Base-by-base conservation (phyloP, 495 filamentous ascomycete genomes). In the Penicillium waksmanii region DNA sequence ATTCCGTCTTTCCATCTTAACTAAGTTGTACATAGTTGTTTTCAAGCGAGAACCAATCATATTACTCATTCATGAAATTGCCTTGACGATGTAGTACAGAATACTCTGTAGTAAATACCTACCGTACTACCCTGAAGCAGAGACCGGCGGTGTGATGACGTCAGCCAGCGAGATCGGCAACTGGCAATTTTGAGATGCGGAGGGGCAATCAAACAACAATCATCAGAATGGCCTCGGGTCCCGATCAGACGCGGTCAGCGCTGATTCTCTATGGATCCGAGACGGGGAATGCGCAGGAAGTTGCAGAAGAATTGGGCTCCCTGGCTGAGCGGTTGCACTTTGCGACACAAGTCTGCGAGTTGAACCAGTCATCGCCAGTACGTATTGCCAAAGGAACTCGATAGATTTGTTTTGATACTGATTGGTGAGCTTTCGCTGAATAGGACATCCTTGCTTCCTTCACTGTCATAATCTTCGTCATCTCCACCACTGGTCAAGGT, bases 401-500 rank as follows among this genome's bases (percentile, higher is more conserved):
- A 10, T 17, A 44, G 15, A 6, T 7, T 44, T 17, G 5, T 7
- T 19, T 12, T 18, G 42, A 44, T 44, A 44, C 42, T 44, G n/a
- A 44, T 19, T 2, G 4, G 42, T 4, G 42, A 44, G n/a, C 3
- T 8, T 56, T 53, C 31, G 55, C 53, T 25, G 18, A 44, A 10
- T 51, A 86, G 83, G 72, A 75, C 21, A 62, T 67, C 1, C 69
- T 89, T 6, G 60, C 67, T 13, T 74, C 81, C 31, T 80, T 85
- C 49, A 83, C 83, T 0, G 65, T 97, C 23, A 82, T 88, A 5
- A 81, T 98, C 49, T 87, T 98, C 62, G 87, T 89, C 51, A 76
- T 93, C 11, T 96, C 94, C 0, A 98, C 96, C 0, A 97, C 95
- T 2, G 95, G 95, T 6, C 96, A 99, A 74, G 95, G 95, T 8